phyloP scores from a whole-genome alignment of 2,329 filamentous ascomycete species.

The Penicillium concentricum region DNA sequence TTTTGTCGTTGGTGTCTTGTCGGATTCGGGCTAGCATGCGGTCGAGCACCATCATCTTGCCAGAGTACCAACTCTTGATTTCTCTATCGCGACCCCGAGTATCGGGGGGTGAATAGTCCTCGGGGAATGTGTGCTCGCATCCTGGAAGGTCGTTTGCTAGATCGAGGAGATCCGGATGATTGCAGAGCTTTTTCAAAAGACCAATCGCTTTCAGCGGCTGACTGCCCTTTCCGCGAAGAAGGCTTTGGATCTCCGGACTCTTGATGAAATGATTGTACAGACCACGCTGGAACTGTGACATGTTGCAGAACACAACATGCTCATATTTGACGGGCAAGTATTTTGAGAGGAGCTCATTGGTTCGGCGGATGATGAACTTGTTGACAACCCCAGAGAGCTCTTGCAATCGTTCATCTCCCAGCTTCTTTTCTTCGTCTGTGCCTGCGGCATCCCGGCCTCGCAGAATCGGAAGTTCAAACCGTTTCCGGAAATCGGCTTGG shows the following conservation, averaged over 20 bases:
- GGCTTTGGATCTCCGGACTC: constrained; percentile 87
- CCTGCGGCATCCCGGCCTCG: constrained; percentile 88
- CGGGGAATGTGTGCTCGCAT: constrained; percentile 75
- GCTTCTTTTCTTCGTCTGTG: constrained; percentile 75
- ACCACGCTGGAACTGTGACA: constrained; percentile 87
- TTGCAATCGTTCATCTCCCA: constrained; percentile 76
- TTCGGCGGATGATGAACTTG: constrained; percentile 96
- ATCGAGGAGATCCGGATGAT: constrained; percentile 90
- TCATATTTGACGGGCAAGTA: constrained; percentile 98
- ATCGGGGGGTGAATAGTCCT: constrained; percentile 86
- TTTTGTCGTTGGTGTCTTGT: constrained; percentile 97
- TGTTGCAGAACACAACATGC: constrained; percentile 96
- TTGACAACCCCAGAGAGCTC: constrained; percentile 86
- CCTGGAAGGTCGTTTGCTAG: constrained; percentile 81
- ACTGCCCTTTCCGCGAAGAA: constrained; percentile 89
- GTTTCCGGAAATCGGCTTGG: constrained; percentile 86
- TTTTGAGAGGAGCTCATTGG: constrained; percentile 96
- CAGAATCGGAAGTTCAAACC: constrained; percentile 89
- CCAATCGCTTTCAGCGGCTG: constrained; percentile 96
- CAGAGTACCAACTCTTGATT: constrained; percentile 92
- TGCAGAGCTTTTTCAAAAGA: constrained; percentile 96
- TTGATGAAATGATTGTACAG: constrained; percentile 97
- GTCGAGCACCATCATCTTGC: constrained; percentile 98
- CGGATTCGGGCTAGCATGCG: constrained; percentile 95
- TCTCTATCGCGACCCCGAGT: constrained; percentile 85